Base-by-base conservation (phyloP, 2,329 filamentous ascomycete species). In the Talaromyces islandicus region DNA sequence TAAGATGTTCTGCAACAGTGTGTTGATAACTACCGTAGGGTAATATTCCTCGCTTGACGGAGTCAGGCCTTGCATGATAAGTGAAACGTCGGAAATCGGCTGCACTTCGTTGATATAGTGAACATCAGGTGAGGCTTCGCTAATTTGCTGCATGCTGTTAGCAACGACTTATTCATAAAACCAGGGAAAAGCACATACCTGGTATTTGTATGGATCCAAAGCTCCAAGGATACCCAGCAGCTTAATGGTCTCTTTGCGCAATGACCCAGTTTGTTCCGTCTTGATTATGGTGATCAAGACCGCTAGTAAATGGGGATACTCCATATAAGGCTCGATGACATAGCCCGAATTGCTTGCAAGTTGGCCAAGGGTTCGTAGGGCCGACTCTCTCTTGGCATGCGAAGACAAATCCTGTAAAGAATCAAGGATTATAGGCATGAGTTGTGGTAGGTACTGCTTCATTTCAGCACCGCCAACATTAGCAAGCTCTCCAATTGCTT, bases 41-140 rank as follows among this genome's bases (percentile, higher is more conserved):
- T 96, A 99, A 75, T 99, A 99, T 69, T 99, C 94, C 70, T 99
- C 96, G 70, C 91, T 96, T 0, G 93, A 97, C 0, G 94, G 95
- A 0, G 92, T 97, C 46, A 97, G 81, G 14, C 95, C 94, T 48
- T 91, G 92, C 93, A 99, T 99, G 82, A 99, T 97, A 30, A 99
- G 82, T 3, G 92, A 94, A 52, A 99, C 95, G 74, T 99, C 94
- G 0, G 93, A 96, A 68, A 96, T 81, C 9, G 80, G 79, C 65
- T 88, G 83, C n/a, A 84, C 81, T 70, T 88, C 86, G 52, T 85
- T 80, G 58, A 84, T 81, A 54, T 87, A 84, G 69, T 94, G 90
- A 64, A 88, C 85, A 70, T 97, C 93, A 0, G 92, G 91, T 2
- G 88, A 89, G 64, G 88, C 87, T 73, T 97, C 93, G 72, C 95